Base-by-base conservation (phyloP, 257 asterid genomes). In the Vinca minor region DNA sequence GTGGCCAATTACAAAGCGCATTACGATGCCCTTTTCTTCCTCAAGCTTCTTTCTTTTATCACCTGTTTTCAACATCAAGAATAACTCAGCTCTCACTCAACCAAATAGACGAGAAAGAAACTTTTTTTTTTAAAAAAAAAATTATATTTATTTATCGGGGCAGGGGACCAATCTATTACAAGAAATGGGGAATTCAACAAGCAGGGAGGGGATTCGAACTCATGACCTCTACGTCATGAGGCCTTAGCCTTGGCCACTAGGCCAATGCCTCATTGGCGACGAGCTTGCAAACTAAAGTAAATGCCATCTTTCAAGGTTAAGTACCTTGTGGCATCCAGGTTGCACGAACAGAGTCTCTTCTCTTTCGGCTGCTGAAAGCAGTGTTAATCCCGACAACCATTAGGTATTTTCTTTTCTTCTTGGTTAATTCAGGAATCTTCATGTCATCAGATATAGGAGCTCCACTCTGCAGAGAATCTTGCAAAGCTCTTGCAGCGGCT, bases 271-370 rank as follows among this genome's bases (percentile, higher is more conserved):
- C n/a, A n/a, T n/a, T n/a, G n/a, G n/a, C n/a, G n/a, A n/a, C n/a
- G n/a, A n/a, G n/a, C n/a, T 54, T 62, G 38, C 28, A 4, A 54
- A 58, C 11, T 11, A 57, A 36, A 59, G 63, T 14, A 38, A 5
- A 36, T 0, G 20, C 18, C 64, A 2, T 47, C 36, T 64, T 58
- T 23, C 25, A 65, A 71, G 64, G 68, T 53, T 39, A 74, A 65
- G 73, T 62, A 90, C 97, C 95, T 84, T 80, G 85, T 63, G 82
- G 86, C 91, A 89, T 84, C 96, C 96, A 89, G 63, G 96, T 89
- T 38, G 87, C 95, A 60, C 96, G 96, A 39, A 89, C 83, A 1
- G 96, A 89, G 68, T 89, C 96, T 76, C 96, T 77, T 74, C 95
- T 83, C 85, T 84, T 89, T 67, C 96, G 81, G 81, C 96, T 89